phyloP scores from a whole-genome alignment of 1,284 basidiomycete genomes.

The Cutaneotrichosporon dermatis region DNA sequence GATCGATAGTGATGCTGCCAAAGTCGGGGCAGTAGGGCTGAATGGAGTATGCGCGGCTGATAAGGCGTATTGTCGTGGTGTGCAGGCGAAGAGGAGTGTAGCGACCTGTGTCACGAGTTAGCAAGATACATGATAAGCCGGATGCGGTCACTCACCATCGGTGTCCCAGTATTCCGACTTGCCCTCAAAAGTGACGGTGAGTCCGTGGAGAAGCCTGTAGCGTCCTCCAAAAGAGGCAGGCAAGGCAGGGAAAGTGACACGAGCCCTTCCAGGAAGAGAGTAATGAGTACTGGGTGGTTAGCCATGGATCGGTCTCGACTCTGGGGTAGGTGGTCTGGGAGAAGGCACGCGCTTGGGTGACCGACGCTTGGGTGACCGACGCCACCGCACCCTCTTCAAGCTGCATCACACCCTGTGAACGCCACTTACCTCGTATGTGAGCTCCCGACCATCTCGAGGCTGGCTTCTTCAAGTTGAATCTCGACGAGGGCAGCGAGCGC shows the following conservation, averaged over 20 bases:
- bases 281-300: constrained; percentile 19
- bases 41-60: constrained; percentile 7
- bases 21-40: background rate
- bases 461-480: background rate
- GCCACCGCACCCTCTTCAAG: too few relatives aligned
- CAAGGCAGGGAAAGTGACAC: constrained; percentile 16
- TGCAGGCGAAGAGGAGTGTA: constrained; percentile 39
- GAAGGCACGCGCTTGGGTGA: background rate
- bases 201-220: constrained; percentile 24
- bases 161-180: constrained; percentile 45
- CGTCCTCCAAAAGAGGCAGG: background rate
- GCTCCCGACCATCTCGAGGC: constrained; percentile 1
- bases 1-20: constrained; percentile 24
- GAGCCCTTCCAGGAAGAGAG: constrained; percentile 22
- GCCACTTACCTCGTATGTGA: background rate
- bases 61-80: constrained; percentile 17
- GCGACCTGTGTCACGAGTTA: constrained; percentile 27
- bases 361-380: too few relatives aligned
- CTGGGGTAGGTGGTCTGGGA: background rate
- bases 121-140: too few relatives aligned
- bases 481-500: background rate
- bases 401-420: too few relatives aligned
- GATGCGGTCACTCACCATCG: background rate
- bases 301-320: background rate
- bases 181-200: constrained; percentile 32